Evolutionary conservation across 345 rosid genomes (phyloP).

Genomic region (Abelmoschus esculentus): DNA sequence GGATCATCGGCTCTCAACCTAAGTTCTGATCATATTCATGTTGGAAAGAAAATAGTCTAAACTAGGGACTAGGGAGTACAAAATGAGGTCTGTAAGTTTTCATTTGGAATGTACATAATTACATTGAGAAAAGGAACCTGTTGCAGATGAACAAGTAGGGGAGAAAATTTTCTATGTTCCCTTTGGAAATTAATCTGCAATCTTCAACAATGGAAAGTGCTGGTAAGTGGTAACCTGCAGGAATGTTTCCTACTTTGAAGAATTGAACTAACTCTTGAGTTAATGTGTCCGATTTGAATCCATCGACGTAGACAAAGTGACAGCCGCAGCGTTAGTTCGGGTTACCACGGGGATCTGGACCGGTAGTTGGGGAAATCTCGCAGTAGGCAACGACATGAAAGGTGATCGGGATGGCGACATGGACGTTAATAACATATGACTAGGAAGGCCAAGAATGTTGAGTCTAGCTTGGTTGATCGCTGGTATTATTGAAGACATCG

Average conservation of each 20-base stretch:
- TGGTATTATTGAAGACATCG: slow-evolving; percentile 12
- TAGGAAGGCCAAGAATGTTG: slow-evolving; percentile 21
- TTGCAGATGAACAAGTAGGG: too few relatives aligned
- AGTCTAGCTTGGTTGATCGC: slow-evolving; percentile 16
- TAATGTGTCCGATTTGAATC: slow-evolving; percentile 8
- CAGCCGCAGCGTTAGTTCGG: slow-evolving; percentile 12
- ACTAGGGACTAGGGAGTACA: too few relatives aligned
- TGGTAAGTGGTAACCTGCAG: slow-evolving; percentile 14
- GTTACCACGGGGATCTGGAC: slow-evolving; percentile 10
- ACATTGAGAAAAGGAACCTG: too few relatives aligned
- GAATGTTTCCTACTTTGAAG: neutral
- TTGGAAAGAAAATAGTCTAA: too few relatives aligned
- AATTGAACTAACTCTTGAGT: neutral
- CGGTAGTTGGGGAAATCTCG: slow-evolving; percentile 9
- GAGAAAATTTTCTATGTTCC: too few relatives aligned
- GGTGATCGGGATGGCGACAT: slow-evolving; percentile 12
- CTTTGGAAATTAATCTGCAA: too few relatives aligned
- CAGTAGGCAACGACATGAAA: slow-evolving; percentile 14
- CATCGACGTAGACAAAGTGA: slow-evolving; percentile 10
- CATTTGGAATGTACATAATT: too few relatives aligned
- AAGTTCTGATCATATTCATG: too few relatives aligned
- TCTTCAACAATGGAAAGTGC: slow-evolving; percentile 4
- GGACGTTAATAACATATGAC: slow-evolving; percentile 22
- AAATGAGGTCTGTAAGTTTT: too few relatives aligned
- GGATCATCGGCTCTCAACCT: neutral